Base-by-base conservation (phyloP, 164 flowering plant species). In the Liquidambar formosana region DNA sequence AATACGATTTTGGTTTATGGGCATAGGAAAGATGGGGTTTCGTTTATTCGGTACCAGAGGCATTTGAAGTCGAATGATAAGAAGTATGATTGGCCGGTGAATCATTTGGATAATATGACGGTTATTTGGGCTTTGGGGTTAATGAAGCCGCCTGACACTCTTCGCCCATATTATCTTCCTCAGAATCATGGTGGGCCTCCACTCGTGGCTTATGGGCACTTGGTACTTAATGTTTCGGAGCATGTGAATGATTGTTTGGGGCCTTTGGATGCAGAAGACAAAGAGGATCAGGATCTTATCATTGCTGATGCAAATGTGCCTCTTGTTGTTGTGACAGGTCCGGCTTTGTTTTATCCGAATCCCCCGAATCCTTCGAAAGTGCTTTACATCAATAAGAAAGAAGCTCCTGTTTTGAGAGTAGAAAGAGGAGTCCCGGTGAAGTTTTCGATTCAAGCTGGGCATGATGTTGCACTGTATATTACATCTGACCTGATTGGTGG, bases 401-500 rank as follows among this genome's bases (percentile, higher is more conserved):
- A 93, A 76, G 90, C 96, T 64, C 99, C 99, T 1, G 74, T 91
- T 27, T 64, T 95, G 80, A 82, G 90, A 72, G 99, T 95, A 18
- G 99, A 95, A 76, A 82, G 99, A 78, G 99, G 99, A 23, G 99
- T 93, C 47, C 86, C 88, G 3, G 96, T 95, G 70, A 91, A 76
- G 73, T 95, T 95, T 66, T 93, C 94, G 1, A 80, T 95, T 62
- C 97, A 93, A 75, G 99, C 99, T 14, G 97, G 99, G 16, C 99
- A 95, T 81, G 90, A 91, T 79, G 97, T 95, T 65, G 93, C 99
- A 3, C 71, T 95, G 9, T 95, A 93, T 75, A 74, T 95, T 60
- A 93, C 99, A 10, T 95, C 99, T 18, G 97, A 95, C 73, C 81
- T 83, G 8, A 71, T 95, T 47, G 99, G 99, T 60, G 99, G 99